These are phyloP conservation scores for Fusarium sp. DNA, from an alignment of 2,329 filamentous ascomycete genomes.

Conservation along the genomic window DNA sequence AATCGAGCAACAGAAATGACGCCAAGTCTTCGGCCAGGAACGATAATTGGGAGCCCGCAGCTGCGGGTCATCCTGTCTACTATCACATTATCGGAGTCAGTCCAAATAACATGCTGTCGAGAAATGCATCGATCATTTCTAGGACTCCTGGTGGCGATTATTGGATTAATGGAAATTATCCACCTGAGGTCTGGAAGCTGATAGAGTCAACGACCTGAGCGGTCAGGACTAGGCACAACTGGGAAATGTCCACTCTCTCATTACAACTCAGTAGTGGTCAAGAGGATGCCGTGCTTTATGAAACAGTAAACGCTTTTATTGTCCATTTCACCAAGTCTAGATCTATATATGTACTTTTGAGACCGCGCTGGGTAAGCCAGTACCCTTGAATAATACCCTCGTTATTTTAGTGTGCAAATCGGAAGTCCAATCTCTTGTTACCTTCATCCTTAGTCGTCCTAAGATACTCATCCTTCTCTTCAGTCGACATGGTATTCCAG, in stretches of 20 bases:
- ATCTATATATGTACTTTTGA: background rate
- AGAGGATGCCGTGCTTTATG: too few relatives aligned
- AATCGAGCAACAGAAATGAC: background rate
- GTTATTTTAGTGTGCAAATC: constrained; percentile 56
- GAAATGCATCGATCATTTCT: background rate
- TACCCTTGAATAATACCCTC: background rate
- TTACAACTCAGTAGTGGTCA: too few relatives aligned
- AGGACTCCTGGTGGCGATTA: constrained; percentile 12
- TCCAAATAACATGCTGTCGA: constrained; percentile 15
- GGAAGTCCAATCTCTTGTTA: constrained; percentile 62
- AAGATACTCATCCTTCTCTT: constrained; percentile 55
- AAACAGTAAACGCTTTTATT: too few relatives aligned
- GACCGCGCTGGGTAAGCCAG: background rate
- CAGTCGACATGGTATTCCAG: constrained; percentile 65
- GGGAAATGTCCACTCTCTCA: too few relatives aligned
- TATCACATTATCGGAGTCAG: constrained; percentile 15
- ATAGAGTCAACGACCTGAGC: constrained; percentile 8
- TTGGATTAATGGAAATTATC: constrained; percentile 19
- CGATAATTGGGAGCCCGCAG: background rate
- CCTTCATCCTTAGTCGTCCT: constrained; percentile 60
- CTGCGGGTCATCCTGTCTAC: constrained; percentile 14
- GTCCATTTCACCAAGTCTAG: background rate
- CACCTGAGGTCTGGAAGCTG: constrained; percentile 18
- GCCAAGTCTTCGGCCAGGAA: background rate
- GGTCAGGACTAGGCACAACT: background rate